A percentile compares a stretch with the other conserved stretches of the same genome.
phyloP scores from a whole-genome alignment of 2,329 filamentous ascomycete genomes.

The Fusarium abutilonis region DNA sequence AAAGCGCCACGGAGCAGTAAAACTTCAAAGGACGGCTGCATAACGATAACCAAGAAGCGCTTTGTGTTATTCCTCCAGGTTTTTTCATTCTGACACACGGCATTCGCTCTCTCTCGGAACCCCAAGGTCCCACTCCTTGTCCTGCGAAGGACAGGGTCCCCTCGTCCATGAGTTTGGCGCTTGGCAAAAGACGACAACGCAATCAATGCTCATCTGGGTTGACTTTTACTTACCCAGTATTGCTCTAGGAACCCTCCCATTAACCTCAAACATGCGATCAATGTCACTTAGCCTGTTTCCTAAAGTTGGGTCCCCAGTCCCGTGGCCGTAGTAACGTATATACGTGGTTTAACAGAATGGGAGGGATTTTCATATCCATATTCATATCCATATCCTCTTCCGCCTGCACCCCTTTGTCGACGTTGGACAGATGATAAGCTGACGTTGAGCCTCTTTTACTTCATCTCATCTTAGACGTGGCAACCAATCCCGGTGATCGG shows the following conservation, averaged over 20 bases:
- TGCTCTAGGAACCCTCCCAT: constrained; percentile 52
- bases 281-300: constrained; percentile 38
- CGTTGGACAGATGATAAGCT: constrained; percentile 27
- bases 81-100: constrained; percentile 37
- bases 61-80: constrained; percentile 14
- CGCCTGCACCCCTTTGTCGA: constrained; percentile 6
- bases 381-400: not conserved
- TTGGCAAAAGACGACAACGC: constrained; percentile 8
- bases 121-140: constrained; percentile 29
- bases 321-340: not conserved
- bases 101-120: constrained; percentile 17
- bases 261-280: constrained; percentile 61
- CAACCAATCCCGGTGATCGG: constrained; percentile 34
- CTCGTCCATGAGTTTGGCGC: constrained; percentile 23
- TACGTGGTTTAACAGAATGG: constrained; percentile 3
- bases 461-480: constrained; percentile 18
- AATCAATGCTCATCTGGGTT: constrained; percentile 20
- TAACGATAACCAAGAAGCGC: constrained; percentile 10
- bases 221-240: constrained; percentile 6
- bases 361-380: not conserved
- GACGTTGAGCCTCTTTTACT: constrained; percentile 19
- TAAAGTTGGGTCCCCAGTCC: not conserved
- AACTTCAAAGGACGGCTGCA: constrained; percentile 18
- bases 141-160: constrained; percentile 31
- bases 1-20: constrained; percentile 22